Percentiles rank a stretch among this genome's conserved stretches.
Evolutionary conservation across 768 basidiomycete genomes (phyloP).

Genomic region (Collybiopsis luxurians): DNA sequence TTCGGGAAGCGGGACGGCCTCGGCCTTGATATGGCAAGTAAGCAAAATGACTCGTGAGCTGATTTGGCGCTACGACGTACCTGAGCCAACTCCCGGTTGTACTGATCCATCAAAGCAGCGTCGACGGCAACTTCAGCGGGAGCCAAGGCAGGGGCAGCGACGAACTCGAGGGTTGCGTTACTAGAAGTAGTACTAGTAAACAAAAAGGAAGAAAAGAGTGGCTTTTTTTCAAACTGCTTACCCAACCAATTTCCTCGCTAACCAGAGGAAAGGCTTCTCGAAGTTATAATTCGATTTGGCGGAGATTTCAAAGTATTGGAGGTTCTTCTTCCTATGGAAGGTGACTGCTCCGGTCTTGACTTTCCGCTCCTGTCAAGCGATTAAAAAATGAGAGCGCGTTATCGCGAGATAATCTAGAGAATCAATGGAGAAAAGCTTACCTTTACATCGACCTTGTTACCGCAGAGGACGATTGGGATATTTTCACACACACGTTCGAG

Average conservation of each 20-base stretch:
- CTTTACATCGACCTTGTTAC: slow-evolving; percentile 99
- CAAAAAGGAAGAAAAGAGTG: neutral
- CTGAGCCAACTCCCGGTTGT: slow-evolving; percentile 71
- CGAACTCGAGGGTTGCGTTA: slow-evolving; percentile 87
- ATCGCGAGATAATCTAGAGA: slow-evolving; percentile 6
- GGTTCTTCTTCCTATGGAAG: slow-evolving; percentile 99
- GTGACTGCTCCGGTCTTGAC: slow-evolving; percentile 98
- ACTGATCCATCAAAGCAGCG: slow-evolving; percentile 69
- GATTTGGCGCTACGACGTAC: slow-evolving; percentile 35
- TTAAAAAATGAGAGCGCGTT: neutral
- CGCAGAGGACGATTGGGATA: slow-evolving; percentile 98
- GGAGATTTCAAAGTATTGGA: slow-evolving; percentile 99
- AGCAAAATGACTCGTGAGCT: slow-evolving; percentile 12
- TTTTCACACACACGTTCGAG: slow-evolving; percentile 99
- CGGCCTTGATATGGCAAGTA: slow-evolving; percentile 52
- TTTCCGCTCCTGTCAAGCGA: slow-evolving; percentile 82
- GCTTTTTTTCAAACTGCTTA: slow-evolving; percentile 33
- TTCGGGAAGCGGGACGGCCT: slow-evolving; percentile 92
- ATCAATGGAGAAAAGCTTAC: slow-evolving; percentile 39
- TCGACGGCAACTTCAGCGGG: slow-evolving; percentile 93
- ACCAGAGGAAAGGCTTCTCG: slow-evolving; percentile 99
- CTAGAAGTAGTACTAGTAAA: slow-evolving; percentile 34
- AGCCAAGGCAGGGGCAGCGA: slow-evolving; percentile 92
- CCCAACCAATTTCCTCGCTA: slow-evolving; percentile 97
- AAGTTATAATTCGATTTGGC: slow-evolving; percentile 99